phyloP scores from a whole-genome alignment of 257 asterid species.

The Salvia splendens region DNA sequence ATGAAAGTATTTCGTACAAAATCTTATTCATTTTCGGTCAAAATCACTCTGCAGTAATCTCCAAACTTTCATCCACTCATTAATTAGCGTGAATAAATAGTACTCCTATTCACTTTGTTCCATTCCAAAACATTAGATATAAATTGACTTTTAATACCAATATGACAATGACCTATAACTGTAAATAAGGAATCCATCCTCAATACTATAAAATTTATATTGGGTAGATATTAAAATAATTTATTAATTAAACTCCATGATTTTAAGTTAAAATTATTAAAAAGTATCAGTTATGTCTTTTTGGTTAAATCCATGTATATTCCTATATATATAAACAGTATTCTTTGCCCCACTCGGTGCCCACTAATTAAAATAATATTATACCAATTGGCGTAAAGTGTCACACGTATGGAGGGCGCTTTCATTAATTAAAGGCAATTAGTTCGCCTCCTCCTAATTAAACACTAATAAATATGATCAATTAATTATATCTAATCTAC shows the following conservation, averaged over 20 bases:
- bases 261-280: conserved; percentile 15
- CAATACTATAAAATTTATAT: not conserved
- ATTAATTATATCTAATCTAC: conserved; percentile 15
- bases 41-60: not conserved
- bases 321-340: not conserved
- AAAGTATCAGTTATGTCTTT: conserved; percentile 27
- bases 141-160: conserved; percentile 23
- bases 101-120: conserved; percentile 23
- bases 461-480: not conserved
- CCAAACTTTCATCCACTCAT: not conserved
- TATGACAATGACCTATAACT: conserved; percentile 13
- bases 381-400: conserved; percentile 29
- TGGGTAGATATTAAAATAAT: not conserved
- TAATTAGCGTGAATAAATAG: conserved; percentile 9
- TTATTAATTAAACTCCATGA: not conserved
- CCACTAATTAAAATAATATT: conserved; percentile 21
- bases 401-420: conserved; percentile 35
- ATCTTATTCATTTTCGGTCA: not conserved
- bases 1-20: not conserved
- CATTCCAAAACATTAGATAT: not conserved
- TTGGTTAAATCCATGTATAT: conserved; percentile 19
- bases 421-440: conserved; percentile 25
- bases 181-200: conserved; percentile 4
- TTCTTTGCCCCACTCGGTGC: conserved; percentile 27
- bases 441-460: not conserved